Percentiles rank a stretch among this genome's conserved stretches.
phyloP scores from a whole-genome alignment of 75 land plant genomes.

The Cryptomeria japonica region DNA sequence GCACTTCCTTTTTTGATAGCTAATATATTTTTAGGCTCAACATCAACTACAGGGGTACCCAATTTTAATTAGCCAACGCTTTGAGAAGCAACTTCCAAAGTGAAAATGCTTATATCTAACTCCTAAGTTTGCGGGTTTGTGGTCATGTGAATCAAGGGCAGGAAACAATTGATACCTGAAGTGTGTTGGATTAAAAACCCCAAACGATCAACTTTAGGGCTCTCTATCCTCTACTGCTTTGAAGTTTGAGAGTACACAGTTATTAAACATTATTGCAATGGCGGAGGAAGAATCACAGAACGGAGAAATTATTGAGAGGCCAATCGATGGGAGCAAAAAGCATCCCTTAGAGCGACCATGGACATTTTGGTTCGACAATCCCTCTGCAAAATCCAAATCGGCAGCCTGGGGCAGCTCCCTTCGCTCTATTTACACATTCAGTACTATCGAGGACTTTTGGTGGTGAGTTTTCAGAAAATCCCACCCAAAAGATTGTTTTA shows the following conservation, averaged over 20 bases:
- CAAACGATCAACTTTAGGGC: background rate
- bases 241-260: background rate
- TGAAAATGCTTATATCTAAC: no score
- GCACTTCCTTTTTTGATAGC: no score
- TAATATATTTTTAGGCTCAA: no score
- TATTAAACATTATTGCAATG: background rate
- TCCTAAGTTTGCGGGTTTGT: no score
- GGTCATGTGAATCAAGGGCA: no score
- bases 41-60: no score
- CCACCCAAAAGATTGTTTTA: background rate
- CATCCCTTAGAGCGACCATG: slow-evolving; percentile 69
- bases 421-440: slow-evolving; percentile 64
- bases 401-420: slow-evolving; percentile 77
- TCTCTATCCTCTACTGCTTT: background rate
- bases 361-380: slow-evolving; percentile 79
- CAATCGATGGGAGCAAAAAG: slow-evolving; percentile 4
- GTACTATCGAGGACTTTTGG: slow-evolving; percentile 83
- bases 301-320: background rate
- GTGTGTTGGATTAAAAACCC: no score
- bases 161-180: no score
- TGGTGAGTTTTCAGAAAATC: slow-evolving; percentile 26
- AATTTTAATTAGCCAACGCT: no score
- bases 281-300: background rate
- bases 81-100: no score
- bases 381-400: slow-evolving; percentile 57